Conservation (phyloP, 164 flowering plant genomes). For the Dillenia suffruticosa region DNA sequence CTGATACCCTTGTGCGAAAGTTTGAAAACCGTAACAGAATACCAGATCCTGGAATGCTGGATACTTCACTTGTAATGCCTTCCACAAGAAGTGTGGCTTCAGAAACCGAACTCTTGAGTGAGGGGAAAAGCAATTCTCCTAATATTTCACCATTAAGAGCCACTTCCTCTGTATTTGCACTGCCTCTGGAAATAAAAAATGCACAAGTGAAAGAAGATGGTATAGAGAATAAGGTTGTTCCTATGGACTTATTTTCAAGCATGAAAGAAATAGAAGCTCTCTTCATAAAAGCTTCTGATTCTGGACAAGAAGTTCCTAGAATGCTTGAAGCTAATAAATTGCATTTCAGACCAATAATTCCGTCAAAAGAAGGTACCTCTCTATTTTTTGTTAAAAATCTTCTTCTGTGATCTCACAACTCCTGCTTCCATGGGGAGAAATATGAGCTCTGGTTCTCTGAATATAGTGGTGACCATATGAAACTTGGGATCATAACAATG, state of each 20-base stretch:
- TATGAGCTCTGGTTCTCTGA: too few relatives aligned
- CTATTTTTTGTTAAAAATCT: too few relatives aligned
- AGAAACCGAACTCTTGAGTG: conserved; percentile 36
- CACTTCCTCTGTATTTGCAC: conserved; percentile 27
- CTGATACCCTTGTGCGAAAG: conserved; percentile 57
- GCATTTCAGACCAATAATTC: conserved; percentile 66
- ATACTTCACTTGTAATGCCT: conserved; percentile 26
- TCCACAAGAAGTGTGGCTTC: conserved; percentile 29
- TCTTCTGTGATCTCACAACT: too few relatives aligned
- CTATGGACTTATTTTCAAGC: conserved; percentile 74
- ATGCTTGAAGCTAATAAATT: conserved; percentile 96
- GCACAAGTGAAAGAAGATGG: conserved; percentile 31
- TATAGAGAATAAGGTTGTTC: conserved; percentile 35
- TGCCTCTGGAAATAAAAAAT: conserved; percentile 26
- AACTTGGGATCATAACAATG: too few relatives aligned
- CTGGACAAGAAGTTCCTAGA: conserved; percentile 86
- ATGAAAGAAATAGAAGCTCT: conserved; percentile 79
- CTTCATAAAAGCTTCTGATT: conserved; percentile 80
- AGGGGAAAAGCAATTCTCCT: conserved; percentile 42
- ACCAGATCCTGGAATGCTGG: conserved; percentile 21
- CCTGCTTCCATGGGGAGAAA: too few relatives aligned
- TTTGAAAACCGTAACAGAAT: conserved; percentile 53
- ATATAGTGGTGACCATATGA: too few relatives aligned
- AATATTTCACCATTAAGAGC: conserved; percentile 41
- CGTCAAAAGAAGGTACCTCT: conserved; percentile 52